Base-by-base conservation (phyloP, 352 stramenopile species). In the Pythium dissimile region DNA sequence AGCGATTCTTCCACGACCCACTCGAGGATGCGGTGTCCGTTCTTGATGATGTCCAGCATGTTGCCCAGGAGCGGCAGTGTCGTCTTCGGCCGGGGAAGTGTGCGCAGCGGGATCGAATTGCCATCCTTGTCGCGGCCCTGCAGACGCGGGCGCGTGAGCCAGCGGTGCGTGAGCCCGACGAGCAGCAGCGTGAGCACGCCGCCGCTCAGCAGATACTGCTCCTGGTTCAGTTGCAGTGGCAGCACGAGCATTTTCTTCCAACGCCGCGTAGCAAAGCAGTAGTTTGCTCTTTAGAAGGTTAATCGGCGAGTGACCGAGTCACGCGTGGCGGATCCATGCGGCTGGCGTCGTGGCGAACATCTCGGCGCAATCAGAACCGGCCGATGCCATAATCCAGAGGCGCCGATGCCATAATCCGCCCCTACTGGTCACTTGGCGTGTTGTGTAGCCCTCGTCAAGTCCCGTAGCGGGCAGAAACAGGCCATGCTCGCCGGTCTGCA, bases 211-310 rank as follows among this genome's bases (percentile, higher is more conserved):
- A 56, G 49, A 12, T 11, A 31, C 12, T n/a, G n/a, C n/a, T n/a
- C n/a, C n/a, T n/a, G 24, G 30, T 13, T 35, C 27, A 13, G 46
- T 16, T 15, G 2, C 3, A n/a, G 49, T 24, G 5, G 35, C n/a
- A n/a, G 35, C 35, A 56, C 49, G 13, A 44, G 32, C 23, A 56
- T 49, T n/a, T n/a, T n/a, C n/a, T n/a, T n/a, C n/a, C n/a, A n/a
- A n/a, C n/a, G n/a, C n/a, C n/a, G n/a, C n/a, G n/a, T n/a, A n/a
- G n/a, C n/a, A n/a, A n/a, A n/a, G n/a, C n/a, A n/a, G n/a, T n/a
- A n/a, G n/a, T n/a, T n/a, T n/a, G n/a, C n/a, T n/a, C n/a, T n/a
- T n/a, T n/a, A n/a, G n/a, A n/a, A n/a, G n/a, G n/a, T n/a, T n/a
- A n/a, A n/a, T n/a, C n/a, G n/a, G n/a, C n/a, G n/a, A n/a, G n/a